Conservation (phyloP, 2,329 filamentous ascomycete genomes). For the Metarhizium brunneum region DNA sequence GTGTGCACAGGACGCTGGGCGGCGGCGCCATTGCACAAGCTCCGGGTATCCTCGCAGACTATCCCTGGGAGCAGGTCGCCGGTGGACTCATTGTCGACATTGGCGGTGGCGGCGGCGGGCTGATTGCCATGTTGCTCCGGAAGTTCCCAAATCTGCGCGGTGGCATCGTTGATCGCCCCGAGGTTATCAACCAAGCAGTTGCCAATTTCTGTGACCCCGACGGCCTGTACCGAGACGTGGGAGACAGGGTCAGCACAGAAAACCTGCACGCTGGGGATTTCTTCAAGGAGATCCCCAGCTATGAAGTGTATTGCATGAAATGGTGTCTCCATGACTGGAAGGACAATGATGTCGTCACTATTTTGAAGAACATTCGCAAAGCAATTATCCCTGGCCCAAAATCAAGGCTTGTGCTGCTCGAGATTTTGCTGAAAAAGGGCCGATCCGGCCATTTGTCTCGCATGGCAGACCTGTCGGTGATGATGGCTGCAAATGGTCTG, state of each 20-base stretch:
- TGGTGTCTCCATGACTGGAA: constrained; percentile 34
- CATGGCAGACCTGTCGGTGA: constrained; percentile 33
- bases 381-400: constrained; percentile 16
- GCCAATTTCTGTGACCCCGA: constrained; percentile 14
- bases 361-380: constrained; percentile 19
- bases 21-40: constrained; percentile 26
- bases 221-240: constrained; percentile 24
- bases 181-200: constrained; percentile 22
- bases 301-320: constrained; percentile 23
- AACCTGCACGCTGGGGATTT: constrained; percentile 25
- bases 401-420: constrained; percentile 26
- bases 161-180: constrained; percentile 23
- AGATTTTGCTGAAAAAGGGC: constrained; percentile 24
- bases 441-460: constrained; percentile 19
- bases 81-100: constrained; percentile 25
- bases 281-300: constrained; percentile 21
- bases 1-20: constrained; percentile 27
- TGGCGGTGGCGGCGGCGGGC: constrained; percentile 28
- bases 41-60: constrained; percentile 30
- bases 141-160: constrained; percentile 19
- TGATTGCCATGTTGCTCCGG: constrained; percentile 26
- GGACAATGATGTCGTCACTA: constrained; percentile 20
- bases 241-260: constrained; percentile 16
- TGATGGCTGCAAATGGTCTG: constrained; percentile 22
- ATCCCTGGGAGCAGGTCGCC: constrained; percentile 30